phyloP scores from a whole-genome alignment of 768 basidiomycete species.

The Phylloporus sp. region DNA sequence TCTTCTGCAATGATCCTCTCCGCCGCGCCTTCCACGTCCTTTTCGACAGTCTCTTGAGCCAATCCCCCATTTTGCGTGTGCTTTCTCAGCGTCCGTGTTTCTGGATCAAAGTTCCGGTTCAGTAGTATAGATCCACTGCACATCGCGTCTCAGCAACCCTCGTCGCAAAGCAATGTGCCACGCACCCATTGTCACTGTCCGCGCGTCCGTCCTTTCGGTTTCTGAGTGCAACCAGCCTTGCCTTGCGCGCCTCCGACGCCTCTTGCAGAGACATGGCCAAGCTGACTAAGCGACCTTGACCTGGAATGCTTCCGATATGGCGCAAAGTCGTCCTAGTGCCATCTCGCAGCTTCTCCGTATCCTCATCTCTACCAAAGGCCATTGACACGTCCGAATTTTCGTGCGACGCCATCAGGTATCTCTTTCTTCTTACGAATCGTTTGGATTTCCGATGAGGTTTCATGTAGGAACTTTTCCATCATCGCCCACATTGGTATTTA shows the following conservation, averaged over 20 bases:
- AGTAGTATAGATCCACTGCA: conserved; percentile 49
- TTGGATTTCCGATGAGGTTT: too few species aligned
- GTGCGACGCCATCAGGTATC: conserved; percentile 63
- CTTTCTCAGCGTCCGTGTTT: conserved; percentile 73
- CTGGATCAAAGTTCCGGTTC: conserved; percentile 86
- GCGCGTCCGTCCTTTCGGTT: conserved; percentile 62
- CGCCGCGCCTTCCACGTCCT: conserved; percentile 75
- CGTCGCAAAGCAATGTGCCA: neutral
- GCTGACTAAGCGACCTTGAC: conserved; percentile 32
- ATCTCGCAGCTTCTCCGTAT: conserved; percentile 29
- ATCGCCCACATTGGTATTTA: conserved; percentile 86
- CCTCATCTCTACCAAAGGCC: conserved; percentile 30
- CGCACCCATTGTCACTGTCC: conserved; percentile 41
- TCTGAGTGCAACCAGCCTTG: conserved; percentile 70
- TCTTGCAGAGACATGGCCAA: conserved; percentile 62
- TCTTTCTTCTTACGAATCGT: neutral
- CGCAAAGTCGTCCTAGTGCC: conserved; percentile 13
- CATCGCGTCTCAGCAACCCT: conserved; percentile 14
- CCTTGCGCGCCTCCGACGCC: conserved; percentile 76
- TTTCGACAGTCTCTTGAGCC: conserved; percentile 84
- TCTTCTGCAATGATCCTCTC: conserved; percentile 84
- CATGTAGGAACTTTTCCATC: conserved; percentile 81
- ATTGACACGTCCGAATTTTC: conserved; percentile 58
- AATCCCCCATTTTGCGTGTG: conserved; percentile 51
- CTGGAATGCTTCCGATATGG: conserved; percentile 31